These are phyloP conservation scores for Triticum turgidum DNA, from an alignment of 176 grass and related monocot genomes.

Conservation along the genomic window DNA sequence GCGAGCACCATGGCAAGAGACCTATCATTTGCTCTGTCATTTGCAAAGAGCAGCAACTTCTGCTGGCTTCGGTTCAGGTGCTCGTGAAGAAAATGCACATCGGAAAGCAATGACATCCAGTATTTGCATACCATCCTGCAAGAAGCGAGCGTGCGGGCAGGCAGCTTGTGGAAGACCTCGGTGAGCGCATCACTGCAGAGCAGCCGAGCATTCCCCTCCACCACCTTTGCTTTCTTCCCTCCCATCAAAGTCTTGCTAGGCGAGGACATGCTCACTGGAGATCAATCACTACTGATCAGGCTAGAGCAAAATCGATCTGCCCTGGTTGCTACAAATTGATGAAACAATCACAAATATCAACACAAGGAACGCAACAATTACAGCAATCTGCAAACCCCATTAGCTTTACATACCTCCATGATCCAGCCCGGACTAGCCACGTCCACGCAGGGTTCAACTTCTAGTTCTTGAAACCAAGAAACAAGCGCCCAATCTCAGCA, in stretches of 20 bases:
- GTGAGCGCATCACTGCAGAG: constrained; percentile 48
- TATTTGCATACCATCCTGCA: constrained; percentile 59
- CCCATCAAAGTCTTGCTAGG: neutral
- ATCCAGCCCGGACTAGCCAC: neutral
- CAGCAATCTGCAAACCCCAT: neutral
- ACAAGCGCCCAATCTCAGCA: neutral
- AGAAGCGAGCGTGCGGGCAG: constrained; percentile 34
- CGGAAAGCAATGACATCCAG: constrained; percentile 43
- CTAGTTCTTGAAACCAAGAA: constrained; percentile 22
- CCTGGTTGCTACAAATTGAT: constrained; percentile 9
- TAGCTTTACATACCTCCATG: constrained; percentile 22
- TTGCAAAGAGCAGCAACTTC: constrained; percentile 48
- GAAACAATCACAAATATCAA: constrained; percentile 15
- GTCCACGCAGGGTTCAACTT: neutral
- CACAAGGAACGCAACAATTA: neutral
- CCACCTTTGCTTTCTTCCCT: constrained; percentile 20
- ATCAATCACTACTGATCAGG: neutral
- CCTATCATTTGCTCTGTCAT: constrained; percentile 28
- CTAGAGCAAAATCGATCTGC: neutral
- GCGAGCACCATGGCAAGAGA: constrained; percentile 41
- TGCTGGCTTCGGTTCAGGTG: constrained; percentile 24
- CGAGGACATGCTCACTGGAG: neutral
- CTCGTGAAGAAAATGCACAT: constrained; percentile 39
- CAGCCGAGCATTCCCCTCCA: constrained; percentile 5
- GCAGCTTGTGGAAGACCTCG: constrained; percentile 49